Percentiles rank a stretch among this genome's conserved stretches.
These are phyloP conservation scores for Penicillium decumbens DNA, from an alignment of 2,329 filamentous ascomycete species.

Conservation along the genomic window DNA sequence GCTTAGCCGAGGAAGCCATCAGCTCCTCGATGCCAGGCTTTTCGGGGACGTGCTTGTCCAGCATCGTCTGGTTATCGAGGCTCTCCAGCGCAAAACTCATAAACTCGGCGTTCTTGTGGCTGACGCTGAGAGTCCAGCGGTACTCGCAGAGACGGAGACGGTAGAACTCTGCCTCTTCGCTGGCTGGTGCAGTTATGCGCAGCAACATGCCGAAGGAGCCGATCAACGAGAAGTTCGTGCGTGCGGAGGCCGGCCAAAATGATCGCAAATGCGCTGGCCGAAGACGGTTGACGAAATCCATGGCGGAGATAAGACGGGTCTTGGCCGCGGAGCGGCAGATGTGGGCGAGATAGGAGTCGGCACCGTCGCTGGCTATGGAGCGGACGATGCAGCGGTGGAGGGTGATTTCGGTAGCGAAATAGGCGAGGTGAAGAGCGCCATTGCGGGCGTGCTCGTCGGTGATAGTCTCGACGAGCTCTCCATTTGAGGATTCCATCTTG, in stretches of 20 bases:
- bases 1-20: constrained; percentile 32
- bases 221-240: constrained; percentile 81
- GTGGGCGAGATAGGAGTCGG: constrained; percentile 78
- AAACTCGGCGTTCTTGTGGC: constrained; percentile 61
- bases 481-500: constrained; percentile 46
- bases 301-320: constrained; percentile 86
- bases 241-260: constrained; percentile 64
- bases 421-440: constrained; percentile 81
- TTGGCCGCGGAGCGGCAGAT: constrained; percentile 93
- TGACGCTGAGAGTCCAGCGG: constrained; percentile 87
- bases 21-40: constrained; percentile 58
- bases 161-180: constrained; percentile 92
- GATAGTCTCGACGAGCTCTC: constrained; percentile 44
- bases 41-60: constrained; percentile 65
- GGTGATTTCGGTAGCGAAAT: constrained; percentile 91
- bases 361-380: constrained; percentile 56
- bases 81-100: constrained; percentile 67
- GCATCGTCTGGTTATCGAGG: constrained; percentile 65
- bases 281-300: constrained; percentile 95
- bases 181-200: constrained; percentile 80
- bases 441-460: constrained; percentile 40
- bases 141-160: constrained; percentile 80
- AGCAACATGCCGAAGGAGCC: constrained; percentile 88
- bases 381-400: constrained; percentile 87
- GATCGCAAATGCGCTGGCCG: constrained; percentile 79